Base-by-base conservation (phyloP, 176 grass and related monocot genomes). In the Stipa capillata region DNA sequence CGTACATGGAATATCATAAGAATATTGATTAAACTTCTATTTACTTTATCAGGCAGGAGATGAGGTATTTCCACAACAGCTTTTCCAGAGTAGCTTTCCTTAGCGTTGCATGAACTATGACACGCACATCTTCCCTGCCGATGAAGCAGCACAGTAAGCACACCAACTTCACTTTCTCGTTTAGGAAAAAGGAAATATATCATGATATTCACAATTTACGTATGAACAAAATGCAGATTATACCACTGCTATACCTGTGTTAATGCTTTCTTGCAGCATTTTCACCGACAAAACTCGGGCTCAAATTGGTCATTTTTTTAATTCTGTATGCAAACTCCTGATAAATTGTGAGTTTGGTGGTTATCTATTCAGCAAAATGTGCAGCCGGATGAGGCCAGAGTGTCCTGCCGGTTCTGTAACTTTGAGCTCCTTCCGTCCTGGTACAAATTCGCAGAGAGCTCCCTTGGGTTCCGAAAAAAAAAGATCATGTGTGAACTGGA, bases 11-110 rank as follows among this genome's bases (percentile, higher is more conserved):
- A 36, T 7, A 69, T 9, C 21, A 15, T 5, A 21, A 25, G 42
- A 63, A 85, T 41, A 14, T 63, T 49, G 40, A 64, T 72, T 16
- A 41, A 45, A 42, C 43, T 25, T 79, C 12, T 34, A 25, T n/a
- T 32, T 73, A 45, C 35, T 85, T 54, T 64, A 73, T 55, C 27
- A 55, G n/a, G 35, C 47, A 73, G 25, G 76, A 34, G 40, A 65
- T 8, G 24, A 3, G 47, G 49, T 55, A 6, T 73, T 1, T 21
- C 1, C 20, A 37, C 61, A 73, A 8, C 15, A 27, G 16, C 48
- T 35, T 65, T 73, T 43, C 13, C 44, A 18, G 20, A 63, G 31
- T 35, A 24, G 54, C 25, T 60, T 32, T 35, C 40, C 16, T n/a
- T 69, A 51, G 25, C 14, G 0, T n/a, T 16, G 40, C 62, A 60